Evolutionary conservation across 768 basidiomycete genomes (phyloP).

Genomic region (Tulasnella sp.): DNA sequence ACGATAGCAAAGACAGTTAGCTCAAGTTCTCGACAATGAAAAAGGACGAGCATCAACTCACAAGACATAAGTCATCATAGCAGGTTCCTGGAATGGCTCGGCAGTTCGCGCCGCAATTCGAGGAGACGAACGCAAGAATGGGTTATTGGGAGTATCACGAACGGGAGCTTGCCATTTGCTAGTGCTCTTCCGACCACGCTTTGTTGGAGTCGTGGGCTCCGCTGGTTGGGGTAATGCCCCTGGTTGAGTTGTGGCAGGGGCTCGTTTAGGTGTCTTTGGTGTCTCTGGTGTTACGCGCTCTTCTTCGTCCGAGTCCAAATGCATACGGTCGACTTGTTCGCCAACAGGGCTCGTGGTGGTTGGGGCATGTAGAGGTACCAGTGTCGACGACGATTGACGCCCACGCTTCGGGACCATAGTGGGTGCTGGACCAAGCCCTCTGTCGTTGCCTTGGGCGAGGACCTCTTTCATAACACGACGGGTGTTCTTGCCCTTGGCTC

Average conservation of each 20-base stretch:
- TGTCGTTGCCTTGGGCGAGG: slow-evolving; percentile 1
- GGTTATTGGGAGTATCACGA: slow-evolving; percentile 60
- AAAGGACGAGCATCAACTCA: slow-evolving; percentile 29
- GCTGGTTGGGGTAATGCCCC: too few relatives aligned
- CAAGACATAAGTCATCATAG: slow-evolving; percentile 63
- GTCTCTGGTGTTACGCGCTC: not conserved
- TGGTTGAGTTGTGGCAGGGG: not conserved
- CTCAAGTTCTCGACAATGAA: not conserved
- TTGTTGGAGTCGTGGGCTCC: slow-evolving; percentile 7
- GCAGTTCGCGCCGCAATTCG: slow-evolving; percentile 32
- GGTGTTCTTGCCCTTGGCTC: not conserved
- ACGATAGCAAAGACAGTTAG: not conserved
- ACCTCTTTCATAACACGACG: not conserved
- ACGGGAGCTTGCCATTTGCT: slow-evolving; percentile 22
- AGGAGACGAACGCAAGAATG: slow-evolving; percentile 39
- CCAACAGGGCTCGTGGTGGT: not conserved
- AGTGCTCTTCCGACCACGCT: not conserved
- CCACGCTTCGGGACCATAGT: not conserved
- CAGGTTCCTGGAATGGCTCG: slow-evolving; percentile 37
- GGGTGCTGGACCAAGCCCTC: not conserved
- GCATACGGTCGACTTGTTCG: slow-evolving; percentile 6
- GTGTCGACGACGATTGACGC: not conserved
- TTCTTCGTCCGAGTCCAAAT: slow-evolving; percentile 3
- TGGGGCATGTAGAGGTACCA: not conserved
- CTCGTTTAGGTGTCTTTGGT: not conserved